phyloP scores from a whole-genome alignment of 345 rosid species.

The Aethionema arabicum region DNA sequence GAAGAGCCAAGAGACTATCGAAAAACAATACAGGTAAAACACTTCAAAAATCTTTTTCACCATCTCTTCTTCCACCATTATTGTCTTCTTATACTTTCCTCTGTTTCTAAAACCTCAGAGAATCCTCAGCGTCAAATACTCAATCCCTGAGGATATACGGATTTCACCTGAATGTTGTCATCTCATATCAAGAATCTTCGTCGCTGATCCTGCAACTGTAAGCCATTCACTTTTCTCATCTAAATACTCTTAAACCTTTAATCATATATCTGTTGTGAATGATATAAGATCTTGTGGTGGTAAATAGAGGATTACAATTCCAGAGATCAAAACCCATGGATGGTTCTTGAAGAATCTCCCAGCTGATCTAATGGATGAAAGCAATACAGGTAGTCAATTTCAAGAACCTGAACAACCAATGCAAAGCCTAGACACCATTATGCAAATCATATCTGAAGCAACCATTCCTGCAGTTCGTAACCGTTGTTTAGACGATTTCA shows the following conservation, averaged over 20 bases:
- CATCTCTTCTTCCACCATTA: background rate
- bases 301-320: slow-evolving; percentile 82
- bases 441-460: slow-evolving; percentile 95
- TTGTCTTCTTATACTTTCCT: background rate
- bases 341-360: slow-evolving; percentile 98
- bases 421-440: slow-evolving; percentile 79
- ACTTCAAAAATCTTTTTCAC: background rate
- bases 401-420: slow-evolving; percentile 87
- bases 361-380: slow-evolving; percentile 67
- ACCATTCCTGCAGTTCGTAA: slow-evolving; percentile 72
- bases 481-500: slow-evolving; percentile 47
- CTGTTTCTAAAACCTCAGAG: slow-evolving; percentile 45
- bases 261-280: background rate
- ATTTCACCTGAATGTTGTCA: slow-evolving; percentile 78
- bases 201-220: slow-evolving; percentile 73
- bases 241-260: background rate
- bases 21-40: slow-evolving; percentile 72
- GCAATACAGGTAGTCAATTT: slow-evolving; percentile 48
- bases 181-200: slow-evolving; percentile 83
- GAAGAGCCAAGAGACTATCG: slow-evolving; percentile 88
- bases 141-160: slow-evolving; percentile 71
- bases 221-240: slow-evolving; percentile 19
- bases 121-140: slow-evolving; percentile 79
- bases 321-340: slow-evolving; percentile 66
- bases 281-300: too few relatives aligned